Percentiles rank a stretch among this genome's conserved stretches.
phyloP scores from a whole-genome alignment of 441 rosid genomes.

The Corymbia citriodora region DNA sequence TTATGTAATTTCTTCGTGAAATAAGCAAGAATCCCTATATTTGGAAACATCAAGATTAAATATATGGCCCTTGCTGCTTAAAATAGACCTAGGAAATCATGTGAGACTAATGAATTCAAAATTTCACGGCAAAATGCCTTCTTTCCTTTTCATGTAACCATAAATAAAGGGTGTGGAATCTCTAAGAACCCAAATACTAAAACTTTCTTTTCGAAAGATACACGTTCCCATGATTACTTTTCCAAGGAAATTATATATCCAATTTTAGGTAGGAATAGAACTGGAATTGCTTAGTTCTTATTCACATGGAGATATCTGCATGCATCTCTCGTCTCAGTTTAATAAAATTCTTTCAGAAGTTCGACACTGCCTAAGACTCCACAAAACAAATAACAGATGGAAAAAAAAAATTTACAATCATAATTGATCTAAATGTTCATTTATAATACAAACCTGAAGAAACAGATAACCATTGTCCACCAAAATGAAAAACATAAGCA shows the following conservation, averaged over 20 bases:
- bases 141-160: neutral
- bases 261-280: neutral
- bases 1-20: neutral
- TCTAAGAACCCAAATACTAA: neutral
- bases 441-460: neutral
- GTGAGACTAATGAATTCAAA: neutral
- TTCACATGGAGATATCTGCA: neutral
- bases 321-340: neutral
- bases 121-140: neutral
- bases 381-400: neutral
- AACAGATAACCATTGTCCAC: neutral
- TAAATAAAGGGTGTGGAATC: neutral
- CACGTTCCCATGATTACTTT: neutral
- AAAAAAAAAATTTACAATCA: neutral
- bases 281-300: neutral
- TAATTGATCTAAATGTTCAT: neutral
- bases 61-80: neutral
- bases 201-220: neutral
- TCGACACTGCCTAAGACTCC: neutral
- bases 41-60: neutral
- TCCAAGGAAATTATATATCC: neutral
- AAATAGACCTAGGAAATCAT: neutral
- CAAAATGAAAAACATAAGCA: neutral
- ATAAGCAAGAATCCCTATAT: neutral
- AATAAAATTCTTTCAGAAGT: neutral